Evolutionary conservation across 495 filamentous ascomycete species (phyloP), one percentile per base, ranked within the genome.

Genomic region (Filosporella fistucella): DNA sequence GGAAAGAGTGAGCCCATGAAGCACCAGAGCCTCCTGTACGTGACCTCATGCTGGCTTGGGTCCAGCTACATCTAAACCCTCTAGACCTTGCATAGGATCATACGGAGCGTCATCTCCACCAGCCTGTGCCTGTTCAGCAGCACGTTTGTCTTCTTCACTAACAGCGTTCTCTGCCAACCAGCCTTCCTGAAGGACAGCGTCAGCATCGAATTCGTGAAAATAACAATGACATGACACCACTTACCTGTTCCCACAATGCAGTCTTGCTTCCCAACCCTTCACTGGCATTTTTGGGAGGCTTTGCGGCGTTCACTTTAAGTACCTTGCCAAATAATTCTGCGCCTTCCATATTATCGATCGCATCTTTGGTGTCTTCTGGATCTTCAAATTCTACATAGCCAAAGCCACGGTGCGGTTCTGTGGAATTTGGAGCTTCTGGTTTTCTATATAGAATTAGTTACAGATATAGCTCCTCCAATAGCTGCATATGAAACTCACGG

Each of bases 331-430:
- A 96, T n/a, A 99, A 74, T 70, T 96, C 90, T 50, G 89, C 84
- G 60, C 94, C 89, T 58, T 99, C 88, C 94, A 97, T 96, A 65
- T 99, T 99, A 74, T 97, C 89, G 61, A 99, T 95, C 29, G 93
- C 93, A 65, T 96, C 93, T 50, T 82, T 84, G 38, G 90, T 91
- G 68, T 99, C 93, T 44, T 81, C 81, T 17, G 81, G 74, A 26
- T 86, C 70, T 58, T 96, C 89, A 63, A 88, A 99, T 60, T 99
- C 93, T 29, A 99, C 88, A 59, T 97, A 97, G 52, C 90, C 94
- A 66, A 96, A 99, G 0, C 93, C 93, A 40, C 91, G 73, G 64
- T 99, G 93, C 10, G 78, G 71, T 11, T 94, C 89, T 25, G 71
- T 81, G 13, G 62, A 64, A 12, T 68, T 61, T 51, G 30, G 77